Evolutionary conservation across 108 stramenopile genomes (phyloP).

Genomic region (Pseudonitzschia pungens): DNA sequence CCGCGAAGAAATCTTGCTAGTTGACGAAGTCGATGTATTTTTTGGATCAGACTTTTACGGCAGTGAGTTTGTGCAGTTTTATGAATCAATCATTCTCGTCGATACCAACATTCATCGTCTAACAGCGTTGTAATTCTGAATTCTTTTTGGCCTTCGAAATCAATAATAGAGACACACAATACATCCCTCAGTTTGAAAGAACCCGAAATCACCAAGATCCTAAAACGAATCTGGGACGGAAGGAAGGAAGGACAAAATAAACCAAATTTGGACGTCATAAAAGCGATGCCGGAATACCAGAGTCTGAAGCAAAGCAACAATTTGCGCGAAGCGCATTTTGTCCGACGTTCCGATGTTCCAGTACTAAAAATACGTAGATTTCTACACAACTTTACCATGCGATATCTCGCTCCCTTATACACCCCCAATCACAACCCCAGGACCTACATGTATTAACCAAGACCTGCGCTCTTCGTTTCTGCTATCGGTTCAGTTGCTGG

Average conservation of each 20-base stretch:
- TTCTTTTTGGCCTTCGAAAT: background rate
- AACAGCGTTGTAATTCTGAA: background rate
- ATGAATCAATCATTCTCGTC: too few relatives aligned
- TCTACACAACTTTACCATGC: too few relatives aligned
- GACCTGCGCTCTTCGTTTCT: too few relatives aligned
- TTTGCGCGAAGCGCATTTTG: too few relatives aligned
- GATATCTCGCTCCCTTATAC: too few relatives aligned
- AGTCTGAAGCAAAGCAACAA: constrained; percentile 33
- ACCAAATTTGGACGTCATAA: constrained; percentile 40
- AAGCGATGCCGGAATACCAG: constrained; percentile 45
- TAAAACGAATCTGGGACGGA: constrained; percentile 48
- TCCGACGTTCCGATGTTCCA: too few relatives aligned
- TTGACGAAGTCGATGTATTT: constrained; percentile 72
- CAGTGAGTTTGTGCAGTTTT: background rate
- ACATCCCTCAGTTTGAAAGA: constrained; percentile 45
- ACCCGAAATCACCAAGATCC: constrained; percentile 44
- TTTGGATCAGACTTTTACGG: constrained; percentile 70
- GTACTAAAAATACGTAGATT: too few relatives aligned
- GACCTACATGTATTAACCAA: too few relatives aligned
- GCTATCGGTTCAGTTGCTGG: too few relatives aligned
- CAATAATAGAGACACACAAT: constrained; percentile 42
- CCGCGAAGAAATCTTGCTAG: constrained; percentile 34
- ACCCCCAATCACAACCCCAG: too few relatives aligned
- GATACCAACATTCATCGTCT: too few relatives aligned
- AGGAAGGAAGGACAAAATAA: constrained; percentile 34